Evolutionary conservation across 2,329 filamentous ascomycete species (phyloP).

Genomic region (Colletotrichum sidae): DNA sequence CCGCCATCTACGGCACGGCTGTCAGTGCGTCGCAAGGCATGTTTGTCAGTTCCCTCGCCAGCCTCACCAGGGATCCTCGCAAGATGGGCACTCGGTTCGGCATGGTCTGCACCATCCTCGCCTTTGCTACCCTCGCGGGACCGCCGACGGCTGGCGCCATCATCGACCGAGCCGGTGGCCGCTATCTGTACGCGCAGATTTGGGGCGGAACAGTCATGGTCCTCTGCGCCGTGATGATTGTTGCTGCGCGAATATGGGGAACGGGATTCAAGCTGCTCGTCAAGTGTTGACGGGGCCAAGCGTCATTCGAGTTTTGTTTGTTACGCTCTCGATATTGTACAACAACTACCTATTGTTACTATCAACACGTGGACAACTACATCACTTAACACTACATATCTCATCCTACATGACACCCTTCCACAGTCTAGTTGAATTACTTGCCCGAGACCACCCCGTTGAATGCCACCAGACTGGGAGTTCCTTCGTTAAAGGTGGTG

Average conservation of each 20-base stretch:
- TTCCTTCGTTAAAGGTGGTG: slow-evolving; percentile 55
- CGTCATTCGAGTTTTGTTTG: too few species aligned
- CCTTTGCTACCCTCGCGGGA: slow-evolving; percentile 55
- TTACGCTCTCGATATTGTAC: too few species aligned
- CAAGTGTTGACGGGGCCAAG: slow-evolving; percentile 42
- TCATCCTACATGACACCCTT: too few species aligned
- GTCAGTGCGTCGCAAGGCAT: slow-evolving; percentile 54
- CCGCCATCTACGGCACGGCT: slow-evolving; percentile 54
- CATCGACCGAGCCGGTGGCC: slow-evolving; percentile 51
- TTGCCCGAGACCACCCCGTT: slow-evolving; percentile 53
- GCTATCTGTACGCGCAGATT: slow-evolving; percentile 56
- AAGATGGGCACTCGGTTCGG: slow-evolving; percentile 59
- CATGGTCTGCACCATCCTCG: slow-evolving; percentile 54
- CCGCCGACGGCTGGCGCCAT: slow-evolving; percentile 57
- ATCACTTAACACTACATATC: too few species aligned
- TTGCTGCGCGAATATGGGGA: slow-evolving; percentile 43
- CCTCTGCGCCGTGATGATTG: slow-evolving; percentile 45
- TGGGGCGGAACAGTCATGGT: slow-evolving; percentile 55
- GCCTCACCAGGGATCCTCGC: slow-evolving; percentile 53
- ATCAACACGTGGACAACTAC: too few species aligned
- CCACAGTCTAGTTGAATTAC: background rate
- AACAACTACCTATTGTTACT: too few species aligned
- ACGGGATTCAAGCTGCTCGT: slow-evolving; percentile 49
- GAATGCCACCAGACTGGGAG: slow-evolving; percentile 65
- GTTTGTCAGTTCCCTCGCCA: slow-evolving; percentile 53